Evolutionary conservation across 2,329 filamentous ascomycete genomes (phyloP).

Genomic region (Zasmidium cellare): DNA sequence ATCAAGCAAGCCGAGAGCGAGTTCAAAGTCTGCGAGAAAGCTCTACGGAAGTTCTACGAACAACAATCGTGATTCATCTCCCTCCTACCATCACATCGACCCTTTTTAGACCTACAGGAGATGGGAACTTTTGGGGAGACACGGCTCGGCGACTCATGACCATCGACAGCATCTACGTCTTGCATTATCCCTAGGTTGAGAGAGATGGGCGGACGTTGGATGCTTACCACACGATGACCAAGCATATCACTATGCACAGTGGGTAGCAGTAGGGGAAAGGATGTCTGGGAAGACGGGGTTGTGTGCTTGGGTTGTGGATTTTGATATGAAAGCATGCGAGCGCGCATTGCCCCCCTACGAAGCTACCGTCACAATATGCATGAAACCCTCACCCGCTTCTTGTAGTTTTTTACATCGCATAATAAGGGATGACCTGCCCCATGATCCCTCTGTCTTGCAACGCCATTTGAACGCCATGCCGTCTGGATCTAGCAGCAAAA

Average conservation of each 20-base stretch:
- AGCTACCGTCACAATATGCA: neutral
- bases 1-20: conserved; percentile 73
- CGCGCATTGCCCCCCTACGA: neutral
- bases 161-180: neutral
- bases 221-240: neutral
- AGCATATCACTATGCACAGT: neutral
- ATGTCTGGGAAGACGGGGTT: neutral
- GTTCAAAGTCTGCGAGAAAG: conserved; percentile 70
- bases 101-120: no score
- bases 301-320: neutral
- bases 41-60: conserved; percentile 69
- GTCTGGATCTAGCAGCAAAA: neutral
- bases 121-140: neutral
- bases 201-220: neutral
- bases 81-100: no score
- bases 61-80: neutral
- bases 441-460: neutral
- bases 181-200: neutral
- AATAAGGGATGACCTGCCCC: neutral
- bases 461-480: neutral
- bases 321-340: neutral
- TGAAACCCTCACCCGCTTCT: neutral
- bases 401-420: neutral
- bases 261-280: neutral
- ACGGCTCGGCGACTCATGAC: neutral